Conservation (phyloP, 1,139 yeast species). For the Groenewaldozyma sp. region DNA sequence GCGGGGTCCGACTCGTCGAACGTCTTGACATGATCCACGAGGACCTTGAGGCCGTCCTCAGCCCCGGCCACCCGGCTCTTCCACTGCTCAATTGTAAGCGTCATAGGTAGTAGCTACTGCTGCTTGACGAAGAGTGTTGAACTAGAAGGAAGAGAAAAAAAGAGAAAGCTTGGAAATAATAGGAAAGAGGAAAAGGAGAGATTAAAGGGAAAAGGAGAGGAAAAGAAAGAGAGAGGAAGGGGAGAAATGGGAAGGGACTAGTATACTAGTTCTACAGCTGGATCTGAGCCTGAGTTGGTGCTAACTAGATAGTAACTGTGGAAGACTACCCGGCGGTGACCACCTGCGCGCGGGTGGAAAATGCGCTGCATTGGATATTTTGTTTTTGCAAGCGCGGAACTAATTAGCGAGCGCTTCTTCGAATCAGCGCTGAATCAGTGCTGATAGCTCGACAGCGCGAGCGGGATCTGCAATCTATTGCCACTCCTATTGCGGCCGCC, state of each 20-base stretch:
- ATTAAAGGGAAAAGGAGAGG: background rate
- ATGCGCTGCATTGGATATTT: too few relatives aligned
- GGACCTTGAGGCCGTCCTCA: slow-evolving; percentile 44
- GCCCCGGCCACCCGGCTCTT: slow-evolving; percentile 53
- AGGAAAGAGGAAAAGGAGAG: background rate
- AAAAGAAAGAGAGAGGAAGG: background rate
- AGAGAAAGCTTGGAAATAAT: background rate
- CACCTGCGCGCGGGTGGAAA: too few relatives aligned
- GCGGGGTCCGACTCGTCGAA: slow-evolving; percentile 58
- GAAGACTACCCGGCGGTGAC: too few relatives aligned
- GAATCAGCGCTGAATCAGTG: too few relatives aligned
- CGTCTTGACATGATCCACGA: slow-evolving; percentile 34
- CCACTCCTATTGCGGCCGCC: too few relatives aligned
- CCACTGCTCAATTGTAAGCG: slow-evolving; percentile 60
- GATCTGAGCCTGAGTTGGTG: too few relatives aligned
- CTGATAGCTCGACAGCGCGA: too few relatives aligned
- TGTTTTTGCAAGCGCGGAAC: too few relatives aligned
- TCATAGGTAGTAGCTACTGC: background rate
- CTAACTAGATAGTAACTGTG: too few relatives aligned
- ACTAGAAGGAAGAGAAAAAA: background rate
- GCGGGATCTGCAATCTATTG: too few relatives aligned
- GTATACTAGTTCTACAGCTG: too few relatives aligned
- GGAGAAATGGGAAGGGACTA: background rate
- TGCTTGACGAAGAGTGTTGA: background rate
- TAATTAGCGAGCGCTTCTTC: too few relatives aligned